Evolutionary conservation across 176 grass and related monocot species (phyloP).

Genomic region (Lolium perenne): DNA sequence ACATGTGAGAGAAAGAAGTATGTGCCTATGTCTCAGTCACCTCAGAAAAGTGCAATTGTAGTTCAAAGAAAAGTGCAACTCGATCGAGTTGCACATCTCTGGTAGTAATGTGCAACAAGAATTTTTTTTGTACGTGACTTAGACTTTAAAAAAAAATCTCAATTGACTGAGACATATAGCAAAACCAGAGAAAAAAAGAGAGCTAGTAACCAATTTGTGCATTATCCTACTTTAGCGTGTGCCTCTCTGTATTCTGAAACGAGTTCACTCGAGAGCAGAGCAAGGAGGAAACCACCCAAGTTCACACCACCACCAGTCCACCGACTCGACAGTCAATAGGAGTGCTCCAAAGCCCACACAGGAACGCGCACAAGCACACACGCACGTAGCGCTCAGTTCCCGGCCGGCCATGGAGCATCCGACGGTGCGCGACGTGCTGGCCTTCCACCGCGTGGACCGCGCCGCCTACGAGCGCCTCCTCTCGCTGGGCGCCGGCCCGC

Average conservation of each 20-base stretch:
- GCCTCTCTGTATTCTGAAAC: conserved; percentile 5
- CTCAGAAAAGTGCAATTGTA: too few species aligned
- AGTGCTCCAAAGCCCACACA: neutral
- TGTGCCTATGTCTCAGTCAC: too few species aligned
- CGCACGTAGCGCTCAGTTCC: neutral
- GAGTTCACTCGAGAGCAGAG: neutral
- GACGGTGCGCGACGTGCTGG: conserved; percentile 63
- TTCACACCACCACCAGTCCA: neutral
- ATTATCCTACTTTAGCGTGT: neutral
- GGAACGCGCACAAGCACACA: too few species aligned
- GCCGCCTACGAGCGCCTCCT: conserved; percentile 63
- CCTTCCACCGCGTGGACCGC: conserved; percentile 80
- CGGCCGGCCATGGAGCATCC: conserved; percentile 36
- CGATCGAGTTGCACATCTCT: too few species aligned
- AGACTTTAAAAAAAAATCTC: too few species aligned
- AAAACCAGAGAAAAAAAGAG: too few species aligned
- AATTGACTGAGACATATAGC: too few species aligned
- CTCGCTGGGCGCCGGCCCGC: conserved; percentile 29
- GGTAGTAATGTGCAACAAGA: too few species aligned
- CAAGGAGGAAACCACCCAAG: neutral
- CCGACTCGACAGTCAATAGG: neutral
- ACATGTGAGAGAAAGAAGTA: too few species aligned
- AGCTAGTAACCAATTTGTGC: too few species aligned
- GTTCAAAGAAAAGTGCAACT: too few species aligned
- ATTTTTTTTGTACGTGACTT: too few species aligned